These are phyloP conservation scores for Dactylellina parvicollis DNA, from an alignment of 2,329 filamentous ascomycete species.

Conservation along the genomic window DNA sequence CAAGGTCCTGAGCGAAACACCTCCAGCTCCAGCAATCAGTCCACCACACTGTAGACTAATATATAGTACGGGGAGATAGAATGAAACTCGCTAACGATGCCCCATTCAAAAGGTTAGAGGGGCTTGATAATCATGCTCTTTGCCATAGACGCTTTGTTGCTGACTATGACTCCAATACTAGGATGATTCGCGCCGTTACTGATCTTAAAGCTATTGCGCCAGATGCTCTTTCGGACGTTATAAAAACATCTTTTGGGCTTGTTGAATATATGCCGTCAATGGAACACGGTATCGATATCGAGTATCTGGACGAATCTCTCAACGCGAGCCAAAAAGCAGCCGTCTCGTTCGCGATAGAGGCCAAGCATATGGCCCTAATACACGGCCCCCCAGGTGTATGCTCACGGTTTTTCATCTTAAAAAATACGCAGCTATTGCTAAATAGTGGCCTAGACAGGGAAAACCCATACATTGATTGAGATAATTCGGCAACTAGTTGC, in stretches of 20 bases:
- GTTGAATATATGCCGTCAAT: slow-evolving; percentile 66
- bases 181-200: slow-evolving; percentile 73
- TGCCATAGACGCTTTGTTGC: not conserved
- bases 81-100: slow-evolving; percentile 48
- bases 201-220: slow-evolving; percentile 69
- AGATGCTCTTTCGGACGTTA: slow-evolving; percentile 69
- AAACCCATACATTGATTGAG: slow-evolving; percentile 95
- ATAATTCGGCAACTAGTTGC: slow-evolving; percentile 85
- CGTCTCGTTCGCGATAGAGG: slow-evolving; percentile 80
- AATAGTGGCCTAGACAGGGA: slow-evolving; percentile 74
- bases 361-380: slow-evolving; percentile 74
- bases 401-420: slow-evolving; percentile 58
- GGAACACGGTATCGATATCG: slow-evolving; percentile 64
- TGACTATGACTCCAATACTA: slow-evolving; percentile 59
- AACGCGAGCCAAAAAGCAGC: slow-evolving; percentile 76
- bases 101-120: slow-evolving; percentile 41
- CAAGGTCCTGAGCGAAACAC: no score
- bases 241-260: slow-evolving; percentile 72
- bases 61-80: not conserved
- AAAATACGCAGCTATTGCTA: not conserved
- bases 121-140: not conserved
- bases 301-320: slow-evolving; percentile 71
- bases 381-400: slow-evolving; percentile 84
- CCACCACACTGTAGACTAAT: not conserved
- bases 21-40: no score